These are phyloP conservation scores for Rhodotorula taiwanensis DNA, from an alignment of 768 basidiomycete species.

Conservation along the genomic window DNA sequence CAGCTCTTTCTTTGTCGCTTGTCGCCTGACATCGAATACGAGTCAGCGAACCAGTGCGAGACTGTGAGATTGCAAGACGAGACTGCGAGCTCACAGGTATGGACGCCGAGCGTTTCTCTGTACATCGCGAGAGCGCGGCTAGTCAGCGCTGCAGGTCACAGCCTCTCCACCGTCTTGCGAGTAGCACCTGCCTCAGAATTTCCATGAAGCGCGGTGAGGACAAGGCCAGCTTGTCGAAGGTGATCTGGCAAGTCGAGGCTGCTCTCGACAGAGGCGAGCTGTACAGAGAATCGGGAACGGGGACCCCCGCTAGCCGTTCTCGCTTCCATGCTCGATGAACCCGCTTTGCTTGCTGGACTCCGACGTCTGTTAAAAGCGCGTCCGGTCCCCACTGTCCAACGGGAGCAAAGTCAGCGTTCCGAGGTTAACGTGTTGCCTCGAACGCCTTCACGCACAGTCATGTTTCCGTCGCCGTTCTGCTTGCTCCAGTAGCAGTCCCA, in stretches of 20 bases:
- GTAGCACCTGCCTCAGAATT: constrained; percentile 25
- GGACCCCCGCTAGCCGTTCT: constrained; percentile 16
- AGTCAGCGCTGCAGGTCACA: too few species aligned
- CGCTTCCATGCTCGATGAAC: constrained; percentile 36
- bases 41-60: not conserved
- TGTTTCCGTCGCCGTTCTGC: constrained; percentile 37
- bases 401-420: not conserved
- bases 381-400: constrained; percentile 43
- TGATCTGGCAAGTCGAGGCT: constrained; percentile 38
- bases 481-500: constrained; percentile 42
- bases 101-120: constrained; percentile 39
- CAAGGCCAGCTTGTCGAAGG: constrained; percentile 33
- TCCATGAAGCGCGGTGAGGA: constrained; percentile 36
- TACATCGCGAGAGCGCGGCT: too few species aligned
- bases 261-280: constrained; percentile 39
- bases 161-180: too few species aligned
- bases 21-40: constrained; percentile 29
- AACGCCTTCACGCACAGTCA: constrained; percentile 24
- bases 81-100: constrained; percentile 39
- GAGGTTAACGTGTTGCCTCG: too few species aligned
- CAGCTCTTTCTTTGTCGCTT: constrained; percentile 33
- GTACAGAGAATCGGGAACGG: constrained; percentile 39
- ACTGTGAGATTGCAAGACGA: too few species aligned
- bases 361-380: constrained; percentile 36
- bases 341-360: constrained; percentile 33